A percentile compares a stretch with the other conserved stretches of the same genome.
Evolutionary conservation across 1,284 basidiomycete species (phyloP).

Genomic region (Lignosus rhinocerotis): DNA sequence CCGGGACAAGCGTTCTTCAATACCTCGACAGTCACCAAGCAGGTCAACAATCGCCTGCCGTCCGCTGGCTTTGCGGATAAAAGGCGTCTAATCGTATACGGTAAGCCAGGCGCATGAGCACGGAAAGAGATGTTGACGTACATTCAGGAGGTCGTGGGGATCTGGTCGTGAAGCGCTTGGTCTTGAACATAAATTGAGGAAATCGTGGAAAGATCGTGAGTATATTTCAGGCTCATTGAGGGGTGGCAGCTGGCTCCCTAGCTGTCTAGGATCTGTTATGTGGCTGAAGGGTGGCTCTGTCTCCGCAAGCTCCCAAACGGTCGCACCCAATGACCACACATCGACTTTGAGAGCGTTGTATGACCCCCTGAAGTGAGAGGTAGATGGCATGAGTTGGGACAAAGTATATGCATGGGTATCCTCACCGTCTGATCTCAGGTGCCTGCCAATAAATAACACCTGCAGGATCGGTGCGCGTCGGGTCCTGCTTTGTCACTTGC

Average conservation of each 20-base stretch:
- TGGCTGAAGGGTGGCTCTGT: slow-evolving; percentile 71
- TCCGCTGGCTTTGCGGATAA: slow-evolving; percentile 68
- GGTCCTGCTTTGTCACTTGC: slow-evolving; percentile 47
- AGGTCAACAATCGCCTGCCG: slow-evolving; percentile 65
- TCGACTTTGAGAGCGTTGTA: slow-evolving; percentile 78
- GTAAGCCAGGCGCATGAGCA: background rate
- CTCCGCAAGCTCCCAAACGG: slow-evolving; percentile 79
- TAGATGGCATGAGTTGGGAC: background rate
- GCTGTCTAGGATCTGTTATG: slow-evolving; percentile 44
- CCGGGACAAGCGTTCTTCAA: slow-evolving; percentile 56
- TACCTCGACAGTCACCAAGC: slow-evolving; percentile 63
- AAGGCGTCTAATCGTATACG: slow-evolving; percentile 46
- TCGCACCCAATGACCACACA: slow-evolving; percentile 80
- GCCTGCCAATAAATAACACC: slow-evolving; percentile 82
- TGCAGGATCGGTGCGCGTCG: slow-evolving; percentile 54
- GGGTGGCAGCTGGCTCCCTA: slow-evolving; percentile 65
- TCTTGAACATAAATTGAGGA: slow-evolving; percentile 66
- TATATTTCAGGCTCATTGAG: slow-evolving; percentile 58
- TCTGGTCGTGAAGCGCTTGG: slow-evolving; percentile 56
- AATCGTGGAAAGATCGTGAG: slow-evolving; percentile 73
- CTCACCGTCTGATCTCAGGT: slow-evolving; percentile 67
- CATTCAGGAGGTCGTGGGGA: slow-evolving; percentile 60
- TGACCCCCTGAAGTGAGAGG: slow-evolving; percentile 44
- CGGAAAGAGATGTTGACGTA: slow-evolving; percentile 27
- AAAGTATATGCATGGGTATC: background rate